Percentiles rank a stretch among this genome's conserved stretches.
phyloP scores from a whole-genome alignment of 192 early-diverging fungal species.

The Coemansia sp. region DNA sequence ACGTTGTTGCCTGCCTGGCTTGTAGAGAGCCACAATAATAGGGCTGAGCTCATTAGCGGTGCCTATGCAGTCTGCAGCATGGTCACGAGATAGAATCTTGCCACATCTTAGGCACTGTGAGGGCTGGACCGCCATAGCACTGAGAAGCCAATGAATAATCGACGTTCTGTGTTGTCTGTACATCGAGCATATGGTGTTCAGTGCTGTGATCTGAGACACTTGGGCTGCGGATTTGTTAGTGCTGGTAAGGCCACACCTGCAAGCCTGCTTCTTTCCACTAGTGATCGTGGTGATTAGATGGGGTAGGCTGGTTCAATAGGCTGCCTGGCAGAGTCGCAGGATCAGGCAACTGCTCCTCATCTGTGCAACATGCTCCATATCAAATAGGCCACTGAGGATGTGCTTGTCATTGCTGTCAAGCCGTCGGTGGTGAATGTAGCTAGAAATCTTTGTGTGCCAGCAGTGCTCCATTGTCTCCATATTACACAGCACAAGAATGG shows the following conservation, averaged over 20 bases:
- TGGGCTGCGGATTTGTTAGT: not conserved
- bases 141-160: conserved; percentile 3
- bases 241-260: not conserved
- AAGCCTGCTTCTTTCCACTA: not conserved
- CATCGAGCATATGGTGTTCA: not conserved
- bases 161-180: not conserved
- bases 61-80: no score
- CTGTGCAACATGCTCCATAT: not conserved
- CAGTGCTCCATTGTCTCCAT: not conserved
- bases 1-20: not conserved
- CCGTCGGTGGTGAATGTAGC: not conserved
- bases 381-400: not conserved
- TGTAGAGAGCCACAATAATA: not conserved
- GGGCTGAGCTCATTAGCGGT: no score
- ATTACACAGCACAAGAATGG: not conserved
- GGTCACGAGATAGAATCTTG: no score
- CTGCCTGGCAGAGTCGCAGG: no score
- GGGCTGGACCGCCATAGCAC: not conserved
- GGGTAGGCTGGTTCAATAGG: not conserved
- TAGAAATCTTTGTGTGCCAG: not conserved
- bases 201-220: not conserved
- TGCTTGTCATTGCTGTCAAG: no score
- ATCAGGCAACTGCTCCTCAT: not conserved
- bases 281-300: not conserved
- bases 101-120: no score